These are phyloP conservation scores for Arabidopsis lyrata DNA, from an alignment of 441 rosid species.

Conservation along the genomic window DNA sequence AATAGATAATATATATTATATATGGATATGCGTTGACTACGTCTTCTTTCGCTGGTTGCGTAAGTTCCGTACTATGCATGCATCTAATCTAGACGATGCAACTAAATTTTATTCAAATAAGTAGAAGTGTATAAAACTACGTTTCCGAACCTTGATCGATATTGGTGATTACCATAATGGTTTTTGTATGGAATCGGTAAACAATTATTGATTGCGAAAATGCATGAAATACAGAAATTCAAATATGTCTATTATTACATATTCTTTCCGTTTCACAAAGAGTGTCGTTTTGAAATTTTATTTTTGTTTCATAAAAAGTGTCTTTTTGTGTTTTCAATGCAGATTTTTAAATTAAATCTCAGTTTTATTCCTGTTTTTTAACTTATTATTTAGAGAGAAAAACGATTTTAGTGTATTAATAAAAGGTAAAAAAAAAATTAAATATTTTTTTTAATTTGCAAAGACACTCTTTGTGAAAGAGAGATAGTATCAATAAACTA, in stretches of 20 bases:
- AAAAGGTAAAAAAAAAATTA: too few relatives aligned
- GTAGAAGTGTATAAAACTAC: neutral
- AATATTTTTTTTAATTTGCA: too few relatives aligned
- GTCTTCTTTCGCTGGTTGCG: conserved; percentile 16
- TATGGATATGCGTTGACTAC: neutral
- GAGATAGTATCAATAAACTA: conserved; percentile 13
- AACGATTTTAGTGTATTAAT: too few relatives aligned
- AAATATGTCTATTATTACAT: neutral
- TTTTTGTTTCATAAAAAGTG: too few relatives aligned
- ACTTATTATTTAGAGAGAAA: too few relatives aligned
- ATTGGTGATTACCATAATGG: neutral
- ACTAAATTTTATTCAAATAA: neutral
- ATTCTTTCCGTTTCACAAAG: too few relatives aligned
- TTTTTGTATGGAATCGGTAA: neutral
- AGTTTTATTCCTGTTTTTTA: too few relatives aligned
- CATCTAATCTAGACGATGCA: neutral
- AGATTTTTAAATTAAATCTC: too few relatives aligned
- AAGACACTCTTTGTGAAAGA: too few relatives aligned
- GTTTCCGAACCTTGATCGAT: conserved; percentile 7
- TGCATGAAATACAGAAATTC: neutral
- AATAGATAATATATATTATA: too few relatives aligned
- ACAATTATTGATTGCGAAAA: neutral
- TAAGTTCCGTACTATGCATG: conserved; percentile 1
- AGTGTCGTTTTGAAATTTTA: too few relatives aligned
- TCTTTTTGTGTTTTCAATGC: too few relatives aligned